Evolutionary conservation across 495 filamentous ascomycete genomes (phyloP).

Genomic region (Hypoxylon subgilvum): DNA sequence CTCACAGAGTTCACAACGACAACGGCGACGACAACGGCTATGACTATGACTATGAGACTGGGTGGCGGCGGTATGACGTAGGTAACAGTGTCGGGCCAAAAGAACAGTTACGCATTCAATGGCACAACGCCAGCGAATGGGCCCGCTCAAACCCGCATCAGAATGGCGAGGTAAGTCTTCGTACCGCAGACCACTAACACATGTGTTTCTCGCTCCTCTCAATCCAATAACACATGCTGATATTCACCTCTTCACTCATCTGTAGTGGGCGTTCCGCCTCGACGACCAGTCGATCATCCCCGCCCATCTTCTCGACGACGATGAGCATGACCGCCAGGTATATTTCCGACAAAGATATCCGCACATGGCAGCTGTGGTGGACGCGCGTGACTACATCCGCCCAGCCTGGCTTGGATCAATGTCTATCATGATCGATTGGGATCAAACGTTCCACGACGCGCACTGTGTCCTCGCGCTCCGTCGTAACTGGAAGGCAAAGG

Average conservation of each 20-base stretch:
- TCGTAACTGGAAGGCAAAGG: conserved; percentile 27
- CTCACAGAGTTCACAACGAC: background rate
- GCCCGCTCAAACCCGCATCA: background rate
- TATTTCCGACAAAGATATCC: background rate
- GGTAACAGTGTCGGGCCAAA: background rate
- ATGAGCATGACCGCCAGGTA: background rate
- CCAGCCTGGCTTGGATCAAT: background rate
- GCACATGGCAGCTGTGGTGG: background rate
- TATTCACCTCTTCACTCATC: background rate
- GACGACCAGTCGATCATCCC: background rate
- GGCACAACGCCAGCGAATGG: conserved; percentile 1
- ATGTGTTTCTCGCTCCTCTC: no score
- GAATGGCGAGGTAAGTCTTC: background rate
- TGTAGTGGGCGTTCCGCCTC: background rate
- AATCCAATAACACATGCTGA: background rate
- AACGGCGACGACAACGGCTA: no score
- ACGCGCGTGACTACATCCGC: background rate
- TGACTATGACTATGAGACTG: background rate
- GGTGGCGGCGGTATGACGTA: background rate
- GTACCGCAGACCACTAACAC: background rate
- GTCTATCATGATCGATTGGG: background rate
- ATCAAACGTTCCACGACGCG: conserved; percentile 22
- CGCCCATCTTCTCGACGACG: background rate
- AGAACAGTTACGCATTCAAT: background rate
- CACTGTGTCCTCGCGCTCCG: conserved; percentile 29